Evolutionary conservation across 2,329 filamentous ascomycete genomes (phyloP).

Genomic region (Fonsecaea multimorphosa): DNA sequence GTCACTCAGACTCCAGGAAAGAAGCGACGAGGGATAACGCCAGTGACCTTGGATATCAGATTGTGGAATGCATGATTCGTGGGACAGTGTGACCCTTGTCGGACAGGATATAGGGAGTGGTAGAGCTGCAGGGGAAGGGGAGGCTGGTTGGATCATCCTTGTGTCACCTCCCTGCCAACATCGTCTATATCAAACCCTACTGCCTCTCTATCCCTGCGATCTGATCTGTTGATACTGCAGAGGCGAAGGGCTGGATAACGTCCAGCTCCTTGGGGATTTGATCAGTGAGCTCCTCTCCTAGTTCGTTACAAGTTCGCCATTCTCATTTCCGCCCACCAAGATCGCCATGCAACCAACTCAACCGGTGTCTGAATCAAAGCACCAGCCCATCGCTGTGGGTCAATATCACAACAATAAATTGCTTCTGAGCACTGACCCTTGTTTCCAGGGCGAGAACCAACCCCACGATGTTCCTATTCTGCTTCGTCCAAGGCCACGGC

Average conservation of each 20-base stretch:
- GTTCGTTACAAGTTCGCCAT: not conserved
- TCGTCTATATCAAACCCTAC: not conserved
- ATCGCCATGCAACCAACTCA: not conserved
- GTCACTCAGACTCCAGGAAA: not conserved
- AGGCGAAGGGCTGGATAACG: not conserved
- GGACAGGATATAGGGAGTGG: not conserved
- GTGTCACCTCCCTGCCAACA: not conserved
- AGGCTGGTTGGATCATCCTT: not conserved
- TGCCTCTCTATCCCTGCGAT: not conserved
- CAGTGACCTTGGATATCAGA: not conserved
- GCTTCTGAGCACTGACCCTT: not conserved
- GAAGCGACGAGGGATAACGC: not conserved
- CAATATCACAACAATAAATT: not conserved
- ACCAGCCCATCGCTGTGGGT: not conserved
- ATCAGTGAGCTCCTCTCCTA: not conserved
- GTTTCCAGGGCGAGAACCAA: not conserved
- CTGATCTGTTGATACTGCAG: not conserved
- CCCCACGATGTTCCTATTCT: not conserved
- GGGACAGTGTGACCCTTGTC: not conserved
- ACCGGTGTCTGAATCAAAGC: not conserved
- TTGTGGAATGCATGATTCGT: not conserved
- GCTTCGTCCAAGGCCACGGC: not conserved
- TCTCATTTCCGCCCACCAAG: not conserved
- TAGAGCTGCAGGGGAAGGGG: not conserved
- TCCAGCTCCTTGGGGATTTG: not conserved